Conservation (phyloP, 805 yeast species). For the Yamadazyma laniorum region DNA sequence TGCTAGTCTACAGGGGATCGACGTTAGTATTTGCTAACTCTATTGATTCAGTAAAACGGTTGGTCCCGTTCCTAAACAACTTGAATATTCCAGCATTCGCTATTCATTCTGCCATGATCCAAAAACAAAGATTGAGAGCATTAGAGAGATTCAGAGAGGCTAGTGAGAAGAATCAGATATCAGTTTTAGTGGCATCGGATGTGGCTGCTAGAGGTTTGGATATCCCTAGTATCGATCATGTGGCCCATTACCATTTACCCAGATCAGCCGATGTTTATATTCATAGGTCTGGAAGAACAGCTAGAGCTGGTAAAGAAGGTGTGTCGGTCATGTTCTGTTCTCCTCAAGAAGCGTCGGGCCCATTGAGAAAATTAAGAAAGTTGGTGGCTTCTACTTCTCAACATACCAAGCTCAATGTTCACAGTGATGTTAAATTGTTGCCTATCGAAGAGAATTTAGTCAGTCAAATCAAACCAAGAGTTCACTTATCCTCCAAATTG, state of each 20-base stretch:
- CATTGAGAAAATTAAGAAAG: constrained; percentile 71
- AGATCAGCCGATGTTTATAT: constrained; percentile 91
- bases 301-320: constrained; percentile 91
- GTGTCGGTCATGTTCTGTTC: constrained; percentile 92
- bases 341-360: constrained; percentile 90
- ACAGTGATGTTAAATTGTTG: constrained; percentile 59
- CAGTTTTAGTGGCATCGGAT: constrained; percentile 88
- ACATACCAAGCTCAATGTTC: constrained; percentile 29
- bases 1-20: constrained; percentile 81
- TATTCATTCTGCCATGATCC: constrained; percentile 92
- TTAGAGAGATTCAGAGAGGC: constrained; percentile 74
- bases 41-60: constrained; percentile 89
- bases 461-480: constrained; percentile 66
- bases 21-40: constrained; percentile 91
- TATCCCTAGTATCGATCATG: constrained; percentile 87
- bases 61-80: constrained; percentile 71
- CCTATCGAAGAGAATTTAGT: constrained; percentile 78
- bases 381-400: constrained; percentile 44
- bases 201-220: constrained; percentile 98
- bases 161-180: constrained; percentile 44
- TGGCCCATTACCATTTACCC: constrained; percentile 93
- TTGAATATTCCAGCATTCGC: constrained; percentile 69
- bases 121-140: constrained; percentile 84
- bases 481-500: constrained; percentile 63
- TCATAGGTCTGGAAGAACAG: constrained; percentile 98